Evolutionary conservation across 2,329 filamentous ascomycete species (phyloP).

Genomic region (Fusarium sp.): DNA sequence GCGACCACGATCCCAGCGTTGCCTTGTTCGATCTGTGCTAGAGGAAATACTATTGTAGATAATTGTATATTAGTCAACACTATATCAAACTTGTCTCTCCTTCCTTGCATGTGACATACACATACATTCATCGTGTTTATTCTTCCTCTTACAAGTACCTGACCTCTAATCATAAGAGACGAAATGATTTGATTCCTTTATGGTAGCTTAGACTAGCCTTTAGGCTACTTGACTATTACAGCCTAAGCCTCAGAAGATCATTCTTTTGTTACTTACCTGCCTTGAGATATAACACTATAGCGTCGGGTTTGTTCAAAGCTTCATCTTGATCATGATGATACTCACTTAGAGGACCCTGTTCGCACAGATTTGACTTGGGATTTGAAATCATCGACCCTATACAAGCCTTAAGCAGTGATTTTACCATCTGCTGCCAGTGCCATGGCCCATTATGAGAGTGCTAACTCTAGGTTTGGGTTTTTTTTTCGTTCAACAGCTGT

Average conservation of each 20-base stretch:
- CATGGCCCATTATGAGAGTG: neutral
- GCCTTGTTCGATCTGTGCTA: constrained; percentile 70
- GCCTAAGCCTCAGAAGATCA: neutral
- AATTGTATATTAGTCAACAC: constrained; percentile 7
- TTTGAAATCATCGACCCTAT: no score
- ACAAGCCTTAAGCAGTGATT: no score
- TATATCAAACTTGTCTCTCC: no score
- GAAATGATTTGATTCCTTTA: fast-evolving
- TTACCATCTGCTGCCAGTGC: neutral
- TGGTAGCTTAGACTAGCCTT: neutral
- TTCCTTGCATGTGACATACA: no score
- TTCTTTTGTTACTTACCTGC: no score
- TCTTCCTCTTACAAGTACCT: no score
- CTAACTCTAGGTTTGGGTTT: neutral
- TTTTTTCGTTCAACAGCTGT: neutral
- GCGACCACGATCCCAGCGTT: constrained; percentile 77
- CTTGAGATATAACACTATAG: no score
- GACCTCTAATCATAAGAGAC: neutral
- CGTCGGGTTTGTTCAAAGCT: no score
- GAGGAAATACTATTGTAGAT: neutral
- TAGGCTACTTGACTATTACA: neutral
- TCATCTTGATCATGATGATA: no score
- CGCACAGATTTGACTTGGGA: no score
- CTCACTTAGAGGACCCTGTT: no score
- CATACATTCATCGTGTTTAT: no score